Conservation (phyloP, 129 eudicot genomes). For the Lonicera japonica region DNA sequence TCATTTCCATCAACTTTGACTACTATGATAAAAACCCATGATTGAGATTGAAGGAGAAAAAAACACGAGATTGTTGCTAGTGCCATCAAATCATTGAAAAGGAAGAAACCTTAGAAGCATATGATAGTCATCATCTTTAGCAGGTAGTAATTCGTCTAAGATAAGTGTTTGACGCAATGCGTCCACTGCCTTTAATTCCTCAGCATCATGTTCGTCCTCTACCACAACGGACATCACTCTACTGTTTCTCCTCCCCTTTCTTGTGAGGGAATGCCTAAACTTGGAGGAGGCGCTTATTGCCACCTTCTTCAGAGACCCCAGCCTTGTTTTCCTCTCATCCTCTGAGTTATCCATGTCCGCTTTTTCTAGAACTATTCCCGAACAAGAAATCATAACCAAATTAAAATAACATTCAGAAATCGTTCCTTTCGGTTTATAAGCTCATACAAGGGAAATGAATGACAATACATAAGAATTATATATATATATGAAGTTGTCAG, state of each 20-base stretch:
- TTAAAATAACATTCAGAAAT: not conserved
- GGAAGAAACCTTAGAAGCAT: conserved; percentile 63
- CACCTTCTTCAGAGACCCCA: conserved; percentile 66
- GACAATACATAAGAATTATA: not conserved
- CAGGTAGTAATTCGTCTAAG: conserved; percentile 75
- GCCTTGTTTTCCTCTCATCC: conserved; percentile 81
- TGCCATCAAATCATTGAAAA: conserved; percentile 5
- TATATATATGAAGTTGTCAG: too few species aligned
- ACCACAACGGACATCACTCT: conserved; percentile 69
- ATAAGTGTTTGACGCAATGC: conserved; percentile 80
- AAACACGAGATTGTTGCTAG: too few species aligned
- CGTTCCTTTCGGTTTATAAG: not conserved
- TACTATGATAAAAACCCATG: too few species aligned
- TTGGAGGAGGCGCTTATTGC: conserved; percentile 82
- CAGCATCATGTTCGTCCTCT: conserved; percentile 84
- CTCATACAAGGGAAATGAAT: not conserved
- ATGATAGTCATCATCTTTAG: conserved; percentile 91
- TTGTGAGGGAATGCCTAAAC: conserved; percentile 72
- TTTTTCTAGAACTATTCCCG: conserved; percentile 61
- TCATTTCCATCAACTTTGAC: too few species aligned
- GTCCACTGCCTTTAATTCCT: conserved; percentile 82
- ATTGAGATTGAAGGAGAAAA: conserved; percentile 1
- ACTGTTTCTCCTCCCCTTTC: conserved; percentile 64
- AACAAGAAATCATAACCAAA: conserved; percentile 1
- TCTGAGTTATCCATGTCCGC: conserved; percentile 45